These are phyloP conservation scores for Aureobasidium melanogenum DNA, from an alignment of 2,329 filamentous ascomycete genomes.

Conservation along the genomic window DNA sequence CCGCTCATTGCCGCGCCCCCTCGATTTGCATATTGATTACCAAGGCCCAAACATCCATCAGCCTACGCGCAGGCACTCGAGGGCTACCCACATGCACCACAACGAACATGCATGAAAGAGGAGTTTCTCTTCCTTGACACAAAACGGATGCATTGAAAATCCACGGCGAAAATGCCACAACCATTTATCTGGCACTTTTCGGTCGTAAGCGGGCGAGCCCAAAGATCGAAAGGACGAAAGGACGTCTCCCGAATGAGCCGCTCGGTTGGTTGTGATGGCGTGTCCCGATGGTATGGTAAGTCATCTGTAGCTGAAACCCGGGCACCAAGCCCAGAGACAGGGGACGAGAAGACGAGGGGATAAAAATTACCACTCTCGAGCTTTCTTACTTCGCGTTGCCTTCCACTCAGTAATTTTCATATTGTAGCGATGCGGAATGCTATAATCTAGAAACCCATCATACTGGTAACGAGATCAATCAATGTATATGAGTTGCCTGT, in stretches of 20 bases:
- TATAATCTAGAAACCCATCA: background rate
- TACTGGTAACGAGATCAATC: background rate
- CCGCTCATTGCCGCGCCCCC: no score
- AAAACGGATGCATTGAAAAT: background rate
- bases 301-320: background rate
- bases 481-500: background rate
- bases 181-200: background rate
- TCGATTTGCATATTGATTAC: background rate
- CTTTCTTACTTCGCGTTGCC: background rate
- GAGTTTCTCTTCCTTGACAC: background rate
- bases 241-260: no score
- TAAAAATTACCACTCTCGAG: background rate
- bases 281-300: background rate
- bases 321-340: background rate
- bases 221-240: background rate
- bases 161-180: background rate
- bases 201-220: background rate
- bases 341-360: background rate
- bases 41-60: background rate
- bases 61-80: background rate
- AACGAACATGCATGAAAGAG: background rate
- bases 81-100: background rate
- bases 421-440: background rate
- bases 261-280: background rate
- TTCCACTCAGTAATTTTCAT: background rate